Evolutionary conservation across 1,139 yeast species (phyloP), one percentile per base, ranked within the genome.

Genomic region (Yamadazyma trypodendri): DNA sequence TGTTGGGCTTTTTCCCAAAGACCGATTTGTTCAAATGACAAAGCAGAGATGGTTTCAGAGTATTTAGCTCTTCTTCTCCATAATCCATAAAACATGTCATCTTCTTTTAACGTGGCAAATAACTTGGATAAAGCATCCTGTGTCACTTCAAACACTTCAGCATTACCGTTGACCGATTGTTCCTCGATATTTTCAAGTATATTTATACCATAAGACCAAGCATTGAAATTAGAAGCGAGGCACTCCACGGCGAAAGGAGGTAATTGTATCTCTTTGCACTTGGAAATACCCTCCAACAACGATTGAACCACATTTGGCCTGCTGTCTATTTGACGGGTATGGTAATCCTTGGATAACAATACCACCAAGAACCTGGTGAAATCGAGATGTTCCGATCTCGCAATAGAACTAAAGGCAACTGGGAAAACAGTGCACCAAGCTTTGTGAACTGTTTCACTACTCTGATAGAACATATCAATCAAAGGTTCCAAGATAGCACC

Each of bases 51-150:
- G 0, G 98, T 94, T 58, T 92, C 97, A 3, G 85, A 76, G 54
- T 90, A 94, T 59, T 89, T 90, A 6, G 97, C 96, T 42, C 97
- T 76, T 58, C 97, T 76, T 61, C 97, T 79, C 98, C 99, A 94
- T 45, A 89, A 71, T 4, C 99, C 99, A 56, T 94, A 92, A 56
- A 92, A 94, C 92, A 90, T 86, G 53, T 94, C 98, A 41, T 87
- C 95, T 55, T 94, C 98, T 52, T 88, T 94, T 42, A 94, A 64
- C 2, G 85, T 79, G 2, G 97, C 85, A 55, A 90, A 92, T 58
- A 90, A 68, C 60, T 92, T 97, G 20, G 90, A 80, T 38, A 92
- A 65, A 0, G 98, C 97, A 64, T 94, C 98, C 48, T 85, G 82
- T 34, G 89, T 88, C 6, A 89, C 83, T 45, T 90, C 97, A 24